Evolutionary conservation across 208 protist species (phyloP), one percentile per base, ranked within the genome.

Genomic region (Endotrypanum monterogeii): DNA sequence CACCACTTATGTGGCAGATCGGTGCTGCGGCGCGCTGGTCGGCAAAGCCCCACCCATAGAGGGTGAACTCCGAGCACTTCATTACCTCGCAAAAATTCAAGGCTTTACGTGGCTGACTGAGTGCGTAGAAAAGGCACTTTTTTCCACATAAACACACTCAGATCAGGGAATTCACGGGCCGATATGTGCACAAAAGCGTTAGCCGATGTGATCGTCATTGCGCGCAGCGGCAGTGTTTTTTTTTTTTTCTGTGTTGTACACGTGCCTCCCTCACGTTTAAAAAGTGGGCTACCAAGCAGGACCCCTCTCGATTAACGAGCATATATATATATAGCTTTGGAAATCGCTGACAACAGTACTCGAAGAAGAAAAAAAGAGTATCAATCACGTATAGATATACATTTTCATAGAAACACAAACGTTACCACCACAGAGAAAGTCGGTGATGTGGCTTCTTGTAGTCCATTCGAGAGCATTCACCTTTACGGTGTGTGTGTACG

Each of bases 21-120:
- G 69, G 50, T 97, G 93, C 74, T 97, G 93, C 73, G 93, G 90
- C 1, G 76, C 88, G 55, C 71, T 95, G 44, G 83, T 90, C 1
- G 89, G 89, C 1, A 95, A 94, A 68, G 83, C 81, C 4, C 75
- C 71, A 37, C 74, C 82, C 3, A 82, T 93, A 46, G 72, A 76
- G 2, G 41, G 52, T 25, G 84, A 92, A 54, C 86, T 97, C 16
- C 79, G 83, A 25, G 87, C 85, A 25, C 56, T 96, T 61, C 83
- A 88, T 71, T 83, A 82, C 35, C 70, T 94, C n/a, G 89, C 90
- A 4, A 71, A 85, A 14, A 73, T 88, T 46, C 90, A 92, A 32
- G 71, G 80, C 9, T 96, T 97, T 62, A 16, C 80, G 5, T 91
- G 88, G 82, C 84, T 97, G 51, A 58, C 82, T 0, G 93, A 97